A percentile compares a stretch with the other conserved stretches of the same genome.
phyloP scores from a whole-genome alignment of 1,139 yeast species.

The Blastobotrys raffinosifermentans region DNA sequence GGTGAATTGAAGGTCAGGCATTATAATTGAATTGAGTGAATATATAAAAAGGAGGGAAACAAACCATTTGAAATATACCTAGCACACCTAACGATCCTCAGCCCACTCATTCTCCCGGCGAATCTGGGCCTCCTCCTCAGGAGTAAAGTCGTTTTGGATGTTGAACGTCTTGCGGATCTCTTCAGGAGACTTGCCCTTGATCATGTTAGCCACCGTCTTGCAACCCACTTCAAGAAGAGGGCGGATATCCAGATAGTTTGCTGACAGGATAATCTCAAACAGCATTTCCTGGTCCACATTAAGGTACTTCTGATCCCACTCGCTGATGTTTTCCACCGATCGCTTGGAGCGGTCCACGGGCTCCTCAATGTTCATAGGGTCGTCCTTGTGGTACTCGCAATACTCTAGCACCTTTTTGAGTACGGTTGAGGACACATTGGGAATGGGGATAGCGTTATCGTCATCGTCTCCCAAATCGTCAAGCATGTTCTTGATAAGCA shows the following conservation, averaged over 20 bases:
- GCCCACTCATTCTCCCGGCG: slow-evolving; percentile 99
- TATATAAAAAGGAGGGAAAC: background rate
- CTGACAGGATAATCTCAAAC: slow-evolving; percentile 92
- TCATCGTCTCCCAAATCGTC: slow-evolving; percentile 57
- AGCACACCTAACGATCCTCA: slow-evolving; percentile 80
- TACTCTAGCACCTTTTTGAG: slow-evolving; percentile 89
- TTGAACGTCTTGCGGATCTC: slow-evolving; percentile 95
- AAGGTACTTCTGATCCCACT: slow-evolving; percentile 95
- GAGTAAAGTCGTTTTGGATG: slow-evolving; percentile 92
- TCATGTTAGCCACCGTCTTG: slow-evolving; percentile 97
- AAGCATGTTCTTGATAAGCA: slow-evolving; percentile 84
- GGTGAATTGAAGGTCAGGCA: too few species aligned
- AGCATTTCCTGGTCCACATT: slow-evolving; percentile 98
- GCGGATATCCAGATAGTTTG: slow-evolving; percentile 89
- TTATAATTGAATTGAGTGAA: background rate
- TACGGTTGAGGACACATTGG: slow-evolving; percentile 61
- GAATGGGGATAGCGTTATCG: slow-evolving; percentile 78
- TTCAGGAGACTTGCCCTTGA: slow-evolving; percentile 91
- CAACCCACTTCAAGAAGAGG: slow-evolving; percentile 94
- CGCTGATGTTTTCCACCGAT: slow-evolving; percentile 50
- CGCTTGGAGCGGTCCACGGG: slow-evolving; percentile 44
- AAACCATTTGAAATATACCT: too few species aligned
- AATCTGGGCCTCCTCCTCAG: slow-evolving; percentile 97
- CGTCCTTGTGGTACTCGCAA: slow-evolving; percentile 94
- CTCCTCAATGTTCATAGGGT: slow-evolving; percentile 54